Evolutionary conservation across 345 rosid species (phyloP).

Genomic region (Linum tenue): DNA sequence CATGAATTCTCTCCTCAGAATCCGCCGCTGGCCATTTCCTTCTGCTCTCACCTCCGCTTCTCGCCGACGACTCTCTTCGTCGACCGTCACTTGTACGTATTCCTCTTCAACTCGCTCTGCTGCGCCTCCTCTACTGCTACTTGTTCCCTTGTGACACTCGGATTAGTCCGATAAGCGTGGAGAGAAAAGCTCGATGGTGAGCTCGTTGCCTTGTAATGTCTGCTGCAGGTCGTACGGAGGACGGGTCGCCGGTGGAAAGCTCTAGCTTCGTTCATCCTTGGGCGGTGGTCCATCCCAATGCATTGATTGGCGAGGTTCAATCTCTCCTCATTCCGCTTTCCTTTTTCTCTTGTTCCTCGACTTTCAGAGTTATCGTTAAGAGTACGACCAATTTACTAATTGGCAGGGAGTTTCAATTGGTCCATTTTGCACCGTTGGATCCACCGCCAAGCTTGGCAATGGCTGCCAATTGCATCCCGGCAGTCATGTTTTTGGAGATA

Average conservation of each 20-base stretch:
- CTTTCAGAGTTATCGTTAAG: neutral
- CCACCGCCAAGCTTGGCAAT: constrained; percentile 64
- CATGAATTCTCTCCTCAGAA: constrained; percentile 45
- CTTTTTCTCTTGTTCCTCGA: neutral
- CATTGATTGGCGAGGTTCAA: constrained; percentile 62
- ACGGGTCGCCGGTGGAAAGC: constrained; percentile 5
- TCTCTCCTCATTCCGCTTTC: neutral
- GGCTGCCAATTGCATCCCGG: constrained; percentile 62
- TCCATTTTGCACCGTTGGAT: constrained; percentile 77
- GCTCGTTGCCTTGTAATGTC: constrained; percentile 9
- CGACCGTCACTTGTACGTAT: constrained; percentile 29
- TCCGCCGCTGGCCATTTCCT: constrained; percentile 30
- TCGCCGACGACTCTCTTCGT: constrained; percentile 23
- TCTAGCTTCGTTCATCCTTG: constrained; percentile 49
- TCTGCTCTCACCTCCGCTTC: constrained; percentile 18
- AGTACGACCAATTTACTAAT: neutral
- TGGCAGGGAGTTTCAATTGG: constrained; percentile 70
- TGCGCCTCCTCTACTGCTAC: neutral
- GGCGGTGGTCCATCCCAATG: constrained; percentile 68
- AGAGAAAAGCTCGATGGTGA: neutral
- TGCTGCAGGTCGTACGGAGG: constrained; percentile 15
- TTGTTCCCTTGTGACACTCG: neutral
- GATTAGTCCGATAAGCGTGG: neutral
- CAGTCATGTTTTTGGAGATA: constrained; percentile 73
- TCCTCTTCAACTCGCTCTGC: neutral